Evolutionary conservation across 2,329 filamentous ascomycete species (phyloP).

Genomic region (Chaetomium olivaceum): DNA sequence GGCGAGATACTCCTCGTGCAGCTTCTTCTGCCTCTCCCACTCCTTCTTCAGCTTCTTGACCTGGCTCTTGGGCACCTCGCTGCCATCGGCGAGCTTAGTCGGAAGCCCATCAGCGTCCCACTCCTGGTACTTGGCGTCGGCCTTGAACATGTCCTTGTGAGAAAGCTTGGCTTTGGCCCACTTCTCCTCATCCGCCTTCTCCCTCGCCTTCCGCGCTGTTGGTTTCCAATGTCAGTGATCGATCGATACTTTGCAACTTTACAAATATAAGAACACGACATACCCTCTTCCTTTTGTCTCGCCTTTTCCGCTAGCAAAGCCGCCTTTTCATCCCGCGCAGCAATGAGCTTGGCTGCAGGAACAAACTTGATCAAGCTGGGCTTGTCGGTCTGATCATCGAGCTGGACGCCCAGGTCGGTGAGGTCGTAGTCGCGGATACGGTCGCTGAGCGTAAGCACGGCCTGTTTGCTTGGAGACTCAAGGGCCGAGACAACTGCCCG

Average conservation of each 20-base stretch:
- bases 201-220: slow-evolving; percentile 45
- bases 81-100: slow-evolving; percentile 72
- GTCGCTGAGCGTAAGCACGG: slow-evolving; percentile 76
- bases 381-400: slow-evolving; percentile 74
- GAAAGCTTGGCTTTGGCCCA: slow-evolving; percentile 58
- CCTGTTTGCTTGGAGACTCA: slow-evolving; percentile 58
- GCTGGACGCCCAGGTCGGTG: slow-evolving; percentile 79
- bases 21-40: slow-evolving; percentile 88
- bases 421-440: slow-evolving; percentile 77
- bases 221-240: slow-evolving; percentile 9
- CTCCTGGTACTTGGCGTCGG: slow-evolving; percentile 61
- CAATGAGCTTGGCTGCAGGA: slow-evolving; percentile 54
- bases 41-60: slow-evolving; percentile 84
- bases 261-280: slow-evolving; percentile 16
- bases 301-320: slow-evolving; percentile 63
- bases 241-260: not conserved
- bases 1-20: slow-evolving; percentile 63
- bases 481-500: slow-evolving; percentile 54
- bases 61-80: slow-evolving; percentile 77
- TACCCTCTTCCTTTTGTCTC: slow-evolving; percentile 56
- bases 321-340: slow-evolving; percentile 59
- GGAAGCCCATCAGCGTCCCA: slow-evolving; percentile 86
- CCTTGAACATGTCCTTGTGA: slow-evolving; percentile 58
- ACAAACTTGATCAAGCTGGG: slow-evolving; percentile 73
- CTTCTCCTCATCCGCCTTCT: slow-evolving; percentile 50